A percentile compares a stretch with the other conserved stretches of the same genome.
These are phyloP conservation scores for Amanita pallidorosea DNA, from an alignment of 768 basidiomycete species.

Conservation along the genomic window DNA sequence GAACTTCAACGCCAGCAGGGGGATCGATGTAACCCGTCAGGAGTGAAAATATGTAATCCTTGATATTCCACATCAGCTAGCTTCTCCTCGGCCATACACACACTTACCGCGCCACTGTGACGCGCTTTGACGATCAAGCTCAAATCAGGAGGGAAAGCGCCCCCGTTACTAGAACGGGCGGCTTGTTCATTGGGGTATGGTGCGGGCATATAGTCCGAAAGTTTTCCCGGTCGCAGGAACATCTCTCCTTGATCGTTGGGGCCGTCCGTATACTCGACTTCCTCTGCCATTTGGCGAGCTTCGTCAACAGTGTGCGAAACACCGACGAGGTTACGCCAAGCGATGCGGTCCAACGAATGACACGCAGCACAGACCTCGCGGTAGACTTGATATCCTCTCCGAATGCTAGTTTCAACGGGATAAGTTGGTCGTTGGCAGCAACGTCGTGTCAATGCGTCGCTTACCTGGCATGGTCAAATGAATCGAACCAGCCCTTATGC, in stretches of 20 bases:
- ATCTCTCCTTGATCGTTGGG: conserved; percentile 93
- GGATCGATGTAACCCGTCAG: conserved; percentile 96
- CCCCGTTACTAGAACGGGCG: conserved; percentile 85
- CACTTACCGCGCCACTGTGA: conserved; percentile 86
- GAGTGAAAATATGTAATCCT: conserved; percentile 97
- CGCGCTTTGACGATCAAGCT: conserved; percentile 97
- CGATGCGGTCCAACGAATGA: conserved; percentile 97
- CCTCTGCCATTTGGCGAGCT: conserved; percentile 85
- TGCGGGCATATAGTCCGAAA: conserved; percentile 90
- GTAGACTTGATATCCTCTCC: conserved; percentile 94
- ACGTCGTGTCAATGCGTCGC: conserved; percentile 9
- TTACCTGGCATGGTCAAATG: conserved; percentile 95
- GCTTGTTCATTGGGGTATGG: conserved; percentile 99
- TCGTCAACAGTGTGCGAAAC: conserved; percentile 95
- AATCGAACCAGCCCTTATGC: conserved; percentile 79
- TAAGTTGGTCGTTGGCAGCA: not conserved
- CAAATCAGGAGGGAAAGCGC: conserved; percentile 94
- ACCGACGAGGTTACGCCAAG: conserved; percentile 98
- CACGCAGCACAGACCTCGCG: conserved; percentile 98
- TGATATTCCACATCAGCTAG: not conserved
- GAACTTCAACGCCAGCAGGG: conserved; percentile 88
- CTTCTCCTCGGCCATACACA: not conserved
- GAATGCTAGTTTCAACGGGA: conserved; percentile 49
- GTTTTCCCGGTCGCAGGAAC: conserved; percentile 98
- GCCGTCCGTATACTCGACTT: conserved; percentile 93